Evolutionary conservation across 257 asterid species (phyloP), one percentile per base, ranked within the genome.

Genomic region (Nemophila menziesii): DNA sequence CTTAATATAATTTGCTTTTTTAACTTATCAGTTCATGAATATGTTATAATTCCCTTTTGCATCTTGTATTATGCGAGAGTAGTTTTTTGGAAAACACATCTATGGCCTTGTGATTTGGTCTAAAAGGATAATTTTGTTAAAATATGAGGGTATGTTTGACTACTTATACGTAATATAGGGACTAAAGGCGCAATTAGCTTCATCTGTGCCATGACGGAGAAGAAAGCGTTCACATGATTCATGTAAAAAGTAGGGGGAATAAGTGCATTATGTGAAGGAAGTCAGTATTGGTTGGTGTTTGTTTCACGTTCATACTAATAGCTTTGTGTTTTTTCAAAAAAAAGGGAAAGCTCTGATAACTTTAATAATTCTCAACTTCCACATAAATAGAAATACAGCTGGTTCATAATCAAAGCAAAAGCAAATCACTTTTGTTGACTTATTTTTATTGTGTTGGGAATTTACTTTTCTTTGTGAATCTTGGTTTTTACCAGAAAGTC

Each of bases 201-300:
- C 17, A 14, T 14, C 19, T 3, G 20, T 39, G 17, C 43, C 10
- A 39, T 39, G 20, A 39, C 19, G 20, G 17, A 39, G 5, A 2
- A 39, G 23, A 5, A 3, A 22, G n/a, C n/a, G n/a, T 46, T 53
- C 76, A 72, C 81, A 22, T 42, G 61, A 58, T 64, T 64, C 67
- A 52, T 46, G 69, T n/a, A 10, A 39, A 21, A 26, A 13, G 26
- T 5, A 12, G 9, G 10, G 20, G 36, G 36, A 19, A 19, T 19
- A 9, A 41, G 12, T 20, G 24, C 18, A 14, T 17, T 17, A 9
- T 40, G 44, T 40, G 44, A 22, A 40, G 17, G 19, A 19, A 18
- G 7, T 17, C 46, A 41, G 20, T 12, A 2, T 41, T 41, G 26
- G 45, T 18, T 40, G 41, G 48, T 24, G 39, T 4, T 26, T 43